Evolutionary conservation across 306 rosid species (phyloP), one percentile per base, ranked within the genome.

Genomic region (Cotoneaster glaucophyllus): DNA sequence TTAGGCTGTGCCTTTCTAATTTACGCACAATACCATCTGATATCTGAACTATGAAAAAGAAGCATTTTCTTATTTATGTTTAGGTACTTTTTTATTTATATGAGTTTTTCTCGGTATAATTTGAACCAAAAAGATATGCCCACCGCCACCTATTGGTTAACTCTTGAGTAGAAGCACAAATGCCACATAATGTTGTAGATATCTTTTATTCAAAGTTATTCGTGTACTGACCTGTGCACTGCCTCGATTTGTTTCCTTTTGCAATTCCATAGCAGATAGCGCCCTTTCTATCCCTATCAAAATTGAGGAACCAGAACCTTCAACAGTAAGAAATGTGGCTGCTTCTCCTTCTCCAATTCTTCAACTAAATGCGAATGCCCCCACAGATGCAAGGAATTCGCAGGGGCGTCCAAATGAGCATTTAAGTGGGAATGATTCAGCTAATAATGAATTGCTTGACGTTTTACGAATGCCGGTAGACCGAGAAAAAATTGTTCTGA

Each of bases 401-500:
- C 77, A 64, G 59, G 64, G 69, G 64, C 25, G 61, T 74, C 52
- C 69, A 26, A 43, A 74, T 52, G 81, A 70, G 69, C 79, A 65
- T 50, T 63, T 67, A 66, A 76, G 79, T 69, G 78, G 71, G 69
- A 62, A 53, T 26, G 63, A 62, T 63, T 11, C 69, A 25, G 0
- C 25, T 24, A 22, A 22, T 58, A 64, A 41, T 8, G 81, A 52
- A 77, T 74, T 82, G 61, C 70, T 77, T 24, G 34, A 44, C 11
- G 21, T 61, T 77, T 87, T 81, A 74, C 81, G 48, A 62, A n/a
- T 41, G 82, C 80, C 84, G 7, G 37, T 50, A 25, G 86, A 88
- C 65, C 91, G 87, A 22, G 84, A 90, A 74, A 81, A 85, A 76
- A 72, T 81, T 78, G 86, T 86, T 39, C 71, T 88, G 84, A 85